phyloP scores from a whole-genome alignment of 176 grass and related monocot species.

The Ampelocalamus luodianensis region DNA sequence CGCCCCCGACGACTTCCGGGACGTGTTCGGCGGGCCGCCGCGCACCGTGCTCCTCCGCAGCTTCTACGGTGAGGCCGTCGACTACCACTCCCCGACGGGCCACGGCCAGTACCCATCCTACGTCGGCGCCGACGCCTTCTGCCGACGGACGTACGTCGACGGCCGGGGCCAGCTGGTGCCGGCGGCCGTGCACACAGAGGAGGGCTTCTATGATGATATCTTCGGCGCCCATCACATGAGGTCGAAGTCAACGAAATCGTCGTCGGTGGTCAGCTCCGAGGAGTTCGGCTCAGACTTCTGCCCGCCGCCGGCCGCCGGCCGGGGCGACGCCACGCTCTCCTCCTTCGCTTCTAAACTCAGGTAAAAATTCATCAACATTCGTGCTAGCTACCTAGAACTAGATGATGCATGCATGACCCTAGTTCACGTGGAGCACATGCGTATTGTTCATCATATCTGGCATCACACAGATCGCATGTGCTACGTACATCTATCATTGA shows the following conservation, averaged over 20 bases:
- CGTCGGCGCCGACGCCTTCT: conserved; percentile 36
- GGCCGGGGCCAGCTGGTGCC: conserved; percentile 20
- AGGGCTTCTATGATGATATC: conserved; percentile 88
- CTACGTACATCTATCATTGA: neutral
- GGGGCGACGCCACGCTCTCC: conserved; percentile 56
- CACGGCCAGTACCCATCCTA: conserved; percentile 16
- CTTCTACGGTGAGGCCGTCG: conserved; percentile 56
- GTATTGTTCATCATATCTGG: neutral
- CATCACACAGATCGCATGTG: neutral
- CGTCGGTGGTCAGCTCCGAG: conserved; percentile 67
- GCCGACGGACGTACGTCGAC: conserved; percentile 20
- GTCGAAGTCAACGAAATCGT: conserved; percentile 71
- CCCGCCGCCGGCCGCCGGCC: conserved; percentile 21
- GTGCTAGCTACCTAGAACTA: neutral
- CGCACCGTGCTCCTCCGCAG: conserved; percentile 77
- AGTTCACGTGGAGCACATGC: neutral
- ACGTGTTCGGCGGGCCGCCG: conserved; percentile 91
- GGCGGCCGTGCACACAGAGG: conserved; percentile 62
- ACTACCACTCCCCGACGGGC: conserved; percentile 32
- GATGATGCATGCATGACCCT: neutral
- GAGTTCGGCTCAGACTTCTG: conserved; percentile 44
- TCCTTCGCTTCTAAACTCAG: conserved; percentile 85
- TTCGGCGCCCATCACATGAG: conserved; percentile 52
- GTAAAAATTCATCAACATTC: conserved; percentile 40
- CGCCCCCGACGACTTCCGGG: conserved; percentile 68